Base-by-base conservation (phyloP, 208 protist genomes). In the Novymonas esmeraldas region DNA sequence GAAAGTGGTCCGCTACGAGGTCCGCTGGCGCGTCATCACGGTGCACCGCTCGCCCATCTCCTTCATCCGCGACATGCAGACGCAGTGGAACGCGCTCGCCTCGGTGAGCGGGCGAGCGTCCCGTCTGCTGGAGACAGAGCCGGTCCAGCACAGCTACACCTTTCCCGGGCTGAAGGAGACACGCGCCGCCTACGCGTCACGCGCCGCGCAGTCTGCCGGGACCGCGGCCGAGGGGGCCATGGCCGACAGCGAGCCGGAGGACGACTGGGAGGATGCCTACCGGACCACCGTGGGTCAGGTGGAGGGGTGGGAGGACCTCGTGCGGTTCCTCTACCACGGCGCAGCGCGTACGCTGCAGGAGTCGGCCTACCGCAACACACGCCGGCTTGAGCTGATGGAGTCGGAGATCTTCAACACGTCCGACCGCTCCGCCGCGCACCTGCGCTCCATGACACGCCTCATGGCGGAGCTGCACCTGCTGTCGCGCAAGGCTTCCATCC, bases 361-460 rank as follows among this genome's bases (percentile, higher is more conserved):
- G 50, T 26, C 69, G 13, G 72, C 71, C 24, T 77, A 74, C 29
- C 66, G 60, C 46, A 76, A 73, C 52, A 73, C 80, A 10, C 76
- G 74, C n/a, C 64, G 69, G 58, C 75, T 89, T 24, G 85, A 89
- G 59, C 38, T 72, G 31, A 22, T 89, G 46, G 85, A 92, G 74
- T 67, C 41, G 44, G 63, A 64, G 14, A 65, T 85, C 58, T 81
- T 73, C 55, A 66, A 78, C 55, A 41, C 44, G 16, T 34, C 68
- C 36, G 48, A 48, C n/a, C 33, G 55, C 54, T 45, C 66, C 42
- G 42, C 61, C 2, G 42, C 41, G 18, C 64, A 69, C 45, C 49
- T 58, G 22, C 50, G 29, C 41, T 33, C 49, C 18, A 70, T 77
- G 64, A 73, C 74, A 10, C 74, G 38, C 2, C 69, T 76, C 16